Percentiles rank a stretch among this genome's conserved stretches.
phyloP scores from a whole-genome alignment of 148 eudicot species.

The Cornus controversa region DNA sequence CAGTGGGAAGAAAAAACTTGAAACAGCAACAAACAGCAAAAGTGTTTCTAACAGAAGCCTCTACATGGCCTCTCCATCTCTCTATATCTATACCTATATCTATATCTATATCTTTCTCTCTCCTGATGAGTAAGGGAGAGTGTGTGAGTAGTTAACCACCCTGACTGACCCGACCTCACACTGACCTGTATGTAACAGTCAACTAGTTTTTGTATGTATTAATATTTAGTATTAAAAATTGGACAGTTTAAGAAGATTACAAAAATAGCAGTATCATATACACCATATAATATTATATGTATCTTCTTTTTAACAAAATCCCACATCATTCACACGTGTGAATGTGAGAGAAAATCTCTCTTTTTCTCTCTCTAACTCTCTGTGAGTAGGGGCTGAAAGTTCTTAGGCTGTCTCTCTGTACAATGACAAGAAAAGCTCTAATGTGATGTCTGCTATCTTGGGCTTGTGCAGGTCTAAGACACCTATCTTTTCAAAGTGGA shows the following conservation, averaged over 20 bases:
- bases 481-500: not conserved
- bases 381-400: constrained; percentile 3
- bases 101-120: not conserved
- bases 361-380: not conserved
- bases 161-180: not conserved
- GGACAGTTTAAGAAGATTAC: not conserved
- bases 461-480: not conserved
- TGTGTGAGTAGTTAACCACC: constrained; percentile 8
- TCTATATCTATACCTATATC: not conserved
- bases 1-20: constrained; percentile 12
- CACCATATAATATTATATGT: too few species aligned
- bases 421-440: constrained; percentile 6
- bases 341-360: not conserved
- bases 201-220: not conserved
- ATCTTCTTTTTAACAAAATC: not conserved
- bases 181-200: not conserved
- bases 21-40: constrained; percentile 15
- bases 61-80: not conserved
- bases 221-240: not conserved
- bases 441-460: constrained; percentile 7
- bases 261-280: too few species aligned
- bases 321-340: constrained; percentile 9
- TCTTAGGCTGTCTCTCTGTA: constrained; percentile 7
- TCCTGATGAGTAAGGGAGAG: not conserved
- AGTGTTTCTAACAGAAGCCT: constrained; percentile 24